phyloP scores from a whole-genome alignment of 2,329 filamentous ascomycete genomes.

The Paramyrothecium sp. region DNA sequence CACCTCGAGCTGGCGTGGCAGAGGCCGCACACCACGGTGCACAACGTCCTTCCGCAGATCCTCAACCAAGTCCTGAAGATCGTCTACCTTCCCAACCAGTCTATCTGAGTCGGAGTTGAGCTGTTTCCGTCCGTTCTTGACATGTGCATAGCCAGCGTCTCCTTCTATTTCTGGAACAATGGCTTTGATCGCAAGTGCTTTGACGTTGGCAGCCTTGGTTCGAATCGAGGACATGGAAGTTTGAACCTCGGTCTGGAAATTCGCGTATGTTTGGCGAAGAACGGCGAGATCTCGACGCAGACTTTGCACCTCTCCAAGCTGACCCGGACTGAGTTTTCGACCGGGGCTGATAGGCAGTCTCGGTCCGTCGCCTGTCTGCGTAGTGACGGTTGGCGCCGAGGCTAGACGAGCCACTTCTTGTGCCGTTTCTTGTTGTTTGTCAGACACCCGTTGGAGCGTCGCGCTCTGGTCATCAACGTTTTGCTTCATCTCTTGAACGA shows the following conservation, averaged over 20 bases:
- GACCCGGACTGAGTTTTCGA: constrained; percentile 53
- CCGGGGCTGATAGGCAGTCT: constrained; percentile 29
- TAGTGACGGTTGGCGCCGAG: constrained; percentile 40
- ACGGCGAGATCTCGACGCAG: constrained; percentile 87
- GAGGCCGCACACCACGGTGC: constrained; percentile 82
- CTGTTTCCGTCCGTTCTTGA: constrained; percentile 82
- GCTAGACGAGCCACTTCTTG: constrained; percentile 74
- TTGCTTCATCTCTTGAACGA: constrained; percentile 84
- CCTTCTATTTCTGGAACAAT: constrained; percentile 70
- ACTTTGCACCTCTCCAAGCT: constrained; percentile 75
- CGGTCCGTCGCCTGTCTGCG: constrained; percentile 39
- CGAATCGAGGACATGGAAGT: constrained; percentile 83
- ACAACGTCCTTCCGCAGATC: constrained; percentile 98
- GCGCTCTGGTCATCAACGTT: constrained; percentile 80
- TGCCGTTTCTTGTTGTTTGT: constrained; percentile 84
- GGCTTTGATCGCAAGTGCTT: constrained; percentile 69
- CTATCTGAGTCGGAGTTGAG: constrained; percentile 85
- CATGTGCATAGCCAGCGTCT: constrained; percentile 80
- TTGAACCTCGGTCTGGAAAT: constrained; percentile 85
- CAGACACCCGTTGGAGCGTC: constrained; percentile 81
- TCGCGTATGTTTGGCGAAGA: constrained; percentile 88
- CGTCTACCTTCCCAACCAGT: constrained; percentile 88
- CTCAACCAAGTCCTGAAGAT: constrained; percentile 95
- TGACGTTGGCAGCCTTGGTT: constrained; percentile 78
- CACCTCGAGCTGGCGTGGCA: constrained; percentile 83